A percentile compares a stretch with the other conserved stretches of the same genome.
Evolutionary conservation across 228 moss, liverwort and hornwort genomes (phyloP).

Genomic region (Sphagnum magellanicum): DNA sequence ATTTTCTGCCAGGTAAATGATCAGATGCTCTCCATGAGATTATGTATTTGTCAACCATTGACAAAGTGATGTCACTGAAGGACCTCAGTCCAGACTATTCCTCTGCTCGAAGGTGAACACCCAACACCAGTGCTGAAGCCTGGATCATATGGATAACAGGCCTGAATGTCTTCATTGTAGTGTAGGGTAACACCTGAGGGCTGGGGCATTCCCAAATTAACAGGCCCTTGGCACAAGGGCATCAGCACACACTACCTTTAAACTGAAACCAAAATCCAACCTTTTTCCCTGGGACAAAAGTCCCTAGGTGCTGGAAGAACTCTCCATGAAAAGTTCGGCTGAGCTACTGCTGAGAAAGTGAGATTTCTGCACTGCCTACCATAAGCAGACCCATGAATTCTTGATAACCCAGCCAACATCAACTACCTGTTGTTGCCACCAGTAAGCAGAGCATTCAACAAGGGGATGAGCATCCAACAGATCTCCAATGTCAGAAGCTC

Average conservation of each 20-base stretch:
- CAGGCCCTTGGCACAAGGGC: too few relatives aligned
- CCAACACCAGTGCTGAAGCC: slow-evolving; percentile 62
- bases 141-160: slow-evolving; percentile 66
- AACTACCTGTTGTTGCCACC: slow-evolving; percentile 73
- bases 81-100: slow-evolving; percentile 35
- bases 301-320: too few relatives aligned
- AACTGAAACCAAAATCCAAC: too few relatives aligned
- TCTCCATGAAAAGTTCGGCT: too few relatives aligned
- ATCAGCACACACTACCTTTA: too few relatives aligned
- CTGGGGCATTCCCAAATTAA: too few relatives aligned
- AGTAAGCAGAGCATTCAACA: slow-evolving; percentile 66
- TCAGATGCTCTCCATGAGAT: neutral
- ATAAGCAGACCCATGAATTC: too few relatives aligned
- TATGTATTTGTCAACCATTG: neutral
- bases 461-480: slow-evolving; percentile 62
- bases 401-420: neutral
- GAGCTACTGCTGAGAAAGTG: too few relatives aligned
- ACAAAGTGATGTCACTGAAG: neutral
- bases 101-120: slow-evolving; percentile 77
- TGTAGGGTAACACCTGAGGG: too few relatives aligned
- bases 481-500: slow-evolving; percentile 73
- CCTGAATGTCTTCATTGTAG: slow-evolving; percentile 58
- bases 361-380: too few relatives aligned
- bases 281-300: too few relatives aligned
- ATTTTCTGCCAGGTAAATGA: neutral